A percentile compares a stretch with the other conserved stretches of the same genome.
These are phyloP conservation scores for Apophysomyces variabilis DNA, from an alignment of 371 early-diverging fungal genomes.

Conservation along the genomic window DNA sequence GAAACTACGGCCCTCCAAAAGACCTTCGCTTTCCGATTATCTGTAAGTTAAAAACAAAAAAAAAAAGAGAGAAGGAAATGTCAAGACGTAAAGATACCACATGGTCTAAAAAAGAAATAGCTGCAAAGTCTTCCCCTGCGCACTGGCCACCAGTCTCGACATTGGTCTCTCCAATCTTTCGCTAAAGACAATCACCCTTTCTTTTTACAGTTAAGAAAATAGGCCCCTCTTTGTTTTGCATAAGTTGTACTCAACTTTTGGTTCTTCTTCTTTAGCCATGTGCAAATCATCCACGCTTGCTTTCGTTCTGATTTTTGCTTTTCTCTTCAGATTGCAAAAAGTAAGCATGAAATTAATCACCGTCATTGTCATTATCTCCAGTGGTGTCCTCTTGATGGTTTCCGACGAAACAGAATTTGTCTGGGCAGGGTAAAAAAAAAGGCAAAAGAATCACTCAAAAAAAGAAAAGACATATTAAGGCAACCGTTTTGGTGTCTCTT, in stretches of 20 bases:
- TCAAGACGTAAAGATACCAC: no score
- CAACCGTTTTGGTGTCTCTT: neutral
- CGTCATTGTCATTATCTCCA: conserved; percentile 77
- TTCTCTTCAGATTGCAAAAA: conserved; percentile 82
- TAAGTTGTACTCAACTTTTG: neutral
- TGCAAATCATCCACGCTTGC: conserved; percentile 90
- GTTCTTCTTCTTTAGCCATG: conserved; percentile 65
- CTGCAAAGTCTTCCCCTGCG: conserved; percentile 81
- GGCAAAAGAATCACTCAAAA: neutral
- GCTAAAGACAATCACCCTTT: conserved; percentile 82
- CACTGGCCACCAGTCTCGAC: conserved; percentile 86
- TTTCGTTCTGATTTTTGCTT: conserved; percentile 89
- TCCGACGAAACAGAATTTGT: conserved; percentile 80
- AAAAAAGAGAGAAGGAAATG: neutral
- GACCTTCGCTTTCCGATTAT: conserved; percentile 63
- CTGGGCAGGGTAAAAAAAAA: conserved; percentile 54
- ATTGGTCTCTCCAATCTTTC: conserved; percentile 89
- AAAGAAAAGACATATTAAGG: neutral
- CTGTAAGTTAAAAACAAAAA: conserved; percentile 32
- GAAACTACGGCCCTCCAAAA: conserved; percentile 53
- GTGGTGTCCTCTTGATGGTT: conserved; percentile 88
- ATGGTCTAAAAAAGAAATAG: neutral
- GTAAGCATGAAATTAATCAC: conserved; percentile 68
- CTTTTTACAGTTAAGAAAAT: conserved; percentile 78
- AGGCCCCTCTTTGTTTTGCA: neutral